Base-by-base conservation (phyloP, 2,329 filamentous ascomycete genomes). In the Clarireedia hainanense region DNA sequence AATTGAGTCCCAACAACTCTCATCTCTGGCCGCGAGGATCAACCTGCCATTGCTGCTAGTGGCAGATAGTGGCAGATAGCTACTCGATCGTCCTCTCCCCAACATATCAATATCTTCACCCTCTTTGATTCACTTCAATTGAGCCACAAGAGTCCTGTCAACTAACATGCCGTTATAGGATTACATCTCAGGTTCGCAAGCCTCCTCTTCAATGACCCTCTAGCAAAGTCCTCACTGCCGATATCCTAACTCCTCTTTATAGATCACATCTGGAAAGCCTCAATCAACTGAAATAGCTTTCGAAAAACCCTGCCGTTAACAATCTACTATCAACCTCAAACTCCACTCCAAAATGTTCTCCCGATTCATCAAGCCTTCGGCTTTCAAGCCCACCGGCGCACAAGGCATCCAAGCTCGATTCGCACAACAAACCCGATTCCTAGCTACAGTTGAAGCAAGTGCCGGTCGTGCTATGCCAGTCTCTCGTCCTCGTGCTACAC, bases 391-490 rank as follows among this genome's bases (percentile, higher is more conserved):
- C 24, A 58, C 63, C 17, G 17, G 17, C 46, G 63, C 62, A 63
- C 43, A 54, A 34, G 68, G 67, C 61, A 52, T 68, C 51, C 55
- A 63, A 53, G 48, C 55, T 50, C 61, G 62, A 48, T 56, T 67
- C 43, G 60, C 61, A 27, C 64, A 65, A 55, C 74, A 75, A 61
- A 66, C 69, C 62, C 78, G 78, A 65, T 79, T 75, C 70, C 74
- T 86, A 70, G 85, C 85, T 59, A 86, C 84, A 47, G 81, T 87
- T 59, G 79, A 83, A 65, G 83, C 81, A 64, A 89, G 83, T 74
- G 84, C 81, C 69, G 83, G 85, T 67, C 82, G 88, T 67, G 77
- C 80, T 65, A 84, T 87, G 76, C 83, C 86, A 60, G 72, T 75
- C 37, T 75, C 74, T 57, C 74, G 77, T 60, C 73, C 78, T 61